Base-by-base conservation (phyloP, 768 basidiomycete genomes). In the Amanita rubescens region DNA sequence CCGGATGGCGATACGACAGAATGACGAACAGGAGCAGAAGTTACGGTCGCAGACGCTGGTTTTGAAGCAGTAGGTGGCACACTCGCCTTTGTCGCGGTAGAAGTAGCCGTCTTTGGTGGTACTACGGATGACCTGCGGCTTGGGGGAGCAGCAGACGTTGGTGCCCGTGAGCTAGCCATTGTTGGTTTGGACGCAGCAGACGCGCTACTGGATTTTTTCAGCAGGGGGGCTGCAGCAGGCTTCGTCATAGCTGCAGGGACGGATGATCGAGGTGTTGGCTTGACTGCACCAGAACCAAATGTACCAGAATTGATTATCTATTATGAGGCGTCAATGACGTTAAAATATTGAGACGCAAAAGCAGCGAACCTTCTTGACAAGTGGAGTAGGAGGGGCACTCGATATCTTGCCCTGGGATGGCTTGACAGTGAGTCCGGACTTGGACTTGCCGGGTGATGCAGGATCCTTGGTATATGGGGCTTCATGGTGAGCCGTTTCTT, bases 251-350 rank as follows among this genome's bases (percentile, higher is more conserved):
- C 27, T 2, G 51, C 32, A 33, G 30, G 5, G 9, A 33, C 52
- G 10, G 52, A 46, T n/a, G 27, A 14, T n/a, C 35, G 44, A 38
- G 73, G 69, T 45, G 69, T 58, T 20, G 43, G 7, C 66, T 78
- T 84, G 49, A 78, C 69, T 53, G 72, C 59, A 57, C 82, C 81
- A 63, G 77, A 60, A 58, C 82, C 79, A 71, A 84, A 83, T 57
- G 84, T 84, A 57, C 83, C 81, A 54, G 83, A 78, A 66, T 70
- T 81, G 60, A 83, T 71, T 54, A 84, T 76, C 86, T 88, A 63
- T 35, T 58, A 63, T 38, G 56, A n/a, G 48, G 14, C 47, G 14
- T 35, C 54, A 53, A 38, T 9, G 24, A 27, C 35, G 30, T 24
- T 58, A 44, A 50, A 24, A 43, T 45, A 53, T 50, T 56, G 51